These are phyloP conservation scores for Coemansia sp. DNA, from an alignment of 371 early-diverging fungal species.

Conservation along the genomic window DNA sequence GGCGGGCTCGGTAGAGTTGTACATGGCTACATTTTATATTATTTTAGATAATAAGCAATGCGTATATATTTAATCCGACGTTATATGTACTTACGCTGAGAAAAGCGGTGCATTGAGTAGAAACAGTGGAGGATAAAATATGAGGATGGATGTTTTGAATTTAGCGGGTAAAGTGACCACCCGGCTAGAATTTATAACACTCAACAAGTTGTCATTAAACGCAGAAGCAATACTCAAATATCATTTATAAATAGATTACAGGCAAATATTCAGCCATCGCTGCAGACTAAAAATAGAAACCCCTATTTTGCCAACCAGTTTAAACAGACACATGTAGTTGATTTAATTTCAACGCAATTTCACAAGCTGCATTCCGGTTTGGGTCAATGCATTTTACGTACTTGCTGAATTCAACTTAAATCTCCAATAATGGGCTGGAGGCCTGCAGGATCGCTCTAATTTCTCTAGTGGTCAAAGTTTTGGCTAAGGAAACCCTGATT, in stretches of 20 bases:
- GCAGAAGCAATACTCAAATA: background rate
- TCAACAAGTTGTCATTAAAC: background rate
- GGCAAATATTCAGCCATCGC: background rate
- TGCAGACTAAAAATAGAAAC: conserved; percentile 6
- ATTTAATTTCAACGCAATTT: too few species aligned
- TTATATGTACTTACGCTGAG: background rate
- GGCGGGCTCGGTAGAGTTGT: background rate
- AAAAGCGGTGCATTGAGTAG: background rate
- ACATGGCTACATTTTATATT: background rate
- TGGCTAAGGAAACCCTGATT: too few species aligned
- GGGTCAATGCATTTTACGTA: too few species aligned
- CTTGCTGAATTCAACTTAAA: too few species aligned
- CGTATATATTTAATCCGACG: background rate
- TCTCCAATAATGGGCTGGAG: too few species aligned
- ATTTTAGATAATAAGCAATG: background rate
- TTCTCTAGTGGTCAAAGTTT: too few species aligned
- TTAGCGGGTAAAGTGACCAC: conserved; percentile 1
- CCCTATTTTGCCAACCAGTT: background rate
- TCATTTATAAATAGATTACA: background rate
- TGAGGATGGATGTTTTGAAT: background rate
- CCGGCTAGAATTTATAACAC: background rate
- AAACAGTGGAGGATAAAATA: too few species aligned
- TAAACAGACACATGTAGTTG: too few species aligned
- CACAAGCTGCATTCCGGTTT: too few species aligned
- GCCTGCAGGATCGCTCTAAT: too few species aligned